Conservation (phyloP, 345 rosid genomes). For the Hibiscus tridactylites region DNA sequence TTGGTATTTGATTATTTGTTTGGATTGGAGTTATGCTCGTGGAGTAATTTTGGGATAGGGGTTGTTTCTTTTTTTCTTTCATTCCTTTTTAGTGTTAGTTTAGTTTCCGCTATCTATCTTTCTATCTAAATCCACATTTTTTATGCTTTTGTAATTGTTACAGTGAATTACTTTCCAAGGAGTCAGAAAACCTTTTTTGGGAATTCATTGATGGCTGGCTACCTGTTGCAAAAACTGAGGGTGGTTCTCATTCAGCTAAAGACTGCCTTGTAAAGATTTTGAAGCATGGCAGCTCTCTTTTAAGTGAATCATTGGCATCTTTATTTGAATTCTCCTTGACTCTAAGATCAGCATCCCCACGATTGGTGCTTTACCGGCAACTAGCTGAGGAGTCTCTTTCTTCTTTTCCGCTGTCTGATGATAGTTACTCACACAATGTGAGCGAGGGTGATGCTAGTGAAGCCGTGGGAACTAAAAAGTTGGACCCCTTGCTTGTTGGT, state of each 20-base stretch:
- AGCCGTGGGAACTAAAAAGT: constrained; percentile 18
- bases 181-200: constrained; percentile 78
- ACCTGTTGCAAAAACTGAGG: constrained; percentile 33
- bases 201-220: constrained; percentile 74
- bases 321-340: constrained; percentile 76
- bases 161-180: constrained; percentile 82
- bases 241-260: constrained; percentile 58
- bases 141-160: neutral
- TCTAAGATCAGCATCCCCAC: constrained; percentile 82
- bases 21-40: no score
- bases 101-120: neutral
- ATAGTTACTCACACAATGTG: constrained; percentile 21
- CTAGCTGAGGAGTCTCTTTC: constrained; percentile 94
- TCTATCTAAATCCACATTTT: neutral
- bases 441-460: constrained; percentile 23
- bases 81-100: neutral
- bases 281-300: constrained; percentile 15
- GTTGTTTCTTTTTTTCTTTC: no score
- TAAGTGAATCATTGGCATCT: constrained; percentile 53
- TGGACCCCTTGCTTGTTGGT: constrained; percentile 46
- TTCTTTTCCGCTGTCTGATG: constrained; percentile 68
- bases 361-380: constrained; percentile 81
- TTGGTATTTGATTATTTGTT: no score
- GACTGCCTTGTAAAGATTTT: constrained; percentile 71
- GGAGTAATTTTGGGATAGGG: no score